phyloP scores from a whole-genome alignment of 306 rosid species.

The Leucaena leucocephala region DNA sequence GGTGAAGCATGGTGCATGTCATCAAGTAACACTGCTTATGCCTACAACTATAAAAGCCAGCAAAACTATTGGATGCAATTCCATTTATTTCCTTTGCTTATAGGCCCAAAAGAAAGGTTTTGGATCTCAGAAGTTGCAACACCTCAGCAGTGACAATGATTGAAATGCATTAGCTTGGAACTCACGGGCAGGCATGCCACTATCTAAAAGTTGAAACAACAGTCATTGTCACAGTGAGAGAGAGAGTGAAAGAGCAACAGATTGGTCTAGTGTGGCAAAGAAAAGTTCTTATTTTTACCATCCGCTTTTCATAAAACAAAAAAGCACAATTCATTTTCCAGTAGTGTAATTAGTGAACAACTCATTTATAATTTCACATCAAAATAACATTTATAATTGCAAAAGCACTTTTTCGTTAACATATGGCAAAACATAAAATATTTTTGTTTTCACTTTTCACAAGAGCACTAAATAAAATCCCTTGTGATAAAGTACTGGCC shows the following conservation, averaged over 20 bases:
- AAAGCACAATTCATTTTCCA: not conserved
- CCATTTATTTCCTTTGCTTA: not conserved
- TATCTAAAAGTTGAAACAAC: not conserved
- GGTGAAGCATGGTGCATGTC: not conserved
- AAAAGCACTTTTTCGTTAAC: not conserved
- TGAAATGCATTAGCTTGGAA: not conserved
- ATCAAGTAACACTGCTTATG: not conserved
- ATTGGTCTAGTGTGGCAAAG: not conserved
- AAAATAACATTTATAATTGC: too few species aligned
- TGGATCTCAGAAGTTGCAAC: not conserved
- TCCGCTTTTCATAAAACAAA: not conserved
- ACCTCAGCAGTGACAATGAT: not conserved
- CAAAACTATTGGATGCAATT: not conserved
- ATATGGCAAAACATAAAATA: not conserved
- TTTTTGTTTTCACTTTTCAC: not conserved
- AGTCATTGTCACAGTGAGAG: not conserved
- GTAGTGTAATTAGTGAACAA: not conserved
- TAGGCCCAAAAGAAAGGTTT: not conserved
- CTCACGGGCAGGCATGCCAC: not conserved
- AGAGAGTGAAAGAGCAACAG: not conserved
- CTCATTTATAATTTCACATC: not conserved
- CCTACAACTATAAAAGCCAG: not conserved
- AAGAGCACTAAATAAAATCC: not conserved
- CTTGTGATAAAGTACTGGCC: not conserved
- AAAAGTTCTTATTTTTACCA: not conserved